Evolutionary conservation across 2,329 filamentous ascomycete species (phyloP).

Genomic region (Paramyrothecium roridum): DNA sequence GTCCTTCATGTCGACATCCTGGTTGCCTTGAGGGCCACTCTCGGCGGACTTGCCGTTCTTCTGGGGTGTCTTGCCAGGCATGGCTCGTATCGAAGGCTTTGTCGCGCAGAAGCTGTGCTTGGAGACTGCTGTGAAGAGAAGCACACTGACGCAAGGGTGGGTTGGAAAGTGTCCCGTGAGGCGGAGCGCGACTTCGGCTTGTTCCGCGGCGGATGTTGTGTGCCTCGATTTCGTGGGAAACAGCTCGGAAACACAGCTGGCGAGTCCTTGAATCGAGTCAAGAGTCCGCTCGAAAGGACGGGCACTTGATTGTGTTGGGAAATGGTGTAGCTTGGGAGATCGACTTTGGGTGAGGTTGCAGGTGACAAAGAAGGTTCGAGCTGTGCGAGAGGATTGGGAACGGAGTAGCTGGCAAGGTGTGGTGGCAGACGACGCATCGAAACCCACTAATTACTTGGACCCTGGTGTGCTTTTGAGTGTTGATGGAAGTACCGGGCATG

Average conservation of each 20-base stretch:
- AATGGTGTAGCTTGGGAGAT: not conserved
- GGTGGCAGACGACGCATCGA: no score
- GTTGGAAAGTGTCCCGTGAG: constrained; percentile 11
- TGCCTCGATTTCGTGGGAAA: constrained; percentile 1
- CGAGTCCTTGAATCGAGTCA: not conserved
- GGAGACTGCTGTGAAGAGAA: not conserved
- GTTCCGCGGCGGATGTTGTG: constrained; percentile 13
- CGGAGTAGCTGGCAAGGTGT: not conserved
- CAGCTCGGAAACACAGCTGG: not conserved
- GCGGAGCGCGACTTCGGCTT: constrained; percentile 19
- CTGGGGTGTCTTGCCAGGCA: constrained; percentile 73
- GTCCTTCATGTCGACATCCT: constrained; percentile 69
- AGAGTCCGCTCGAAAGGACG: not conserved
- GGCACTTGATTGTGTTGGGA: not conserved
- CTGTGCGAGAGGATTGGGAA: not conserved
- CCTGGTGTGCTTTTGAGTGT: not conserved
- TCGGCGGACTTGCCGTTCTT: constrained; percentile 68
- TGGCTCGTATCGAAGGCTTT: constrained; percentile 29
- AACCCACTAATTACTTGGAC: not conserved
- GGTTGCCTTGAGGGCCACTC: constrained; percentile 62
- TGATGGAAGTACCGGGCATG: not conserved
- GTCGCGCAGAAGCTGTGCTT: constrained; percentile 4
- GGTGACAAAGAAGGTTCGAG: not conserved
- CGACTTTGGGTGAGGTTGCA: not conserved
- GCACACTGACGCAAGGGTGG: constrained; percentile 1